Base-by-base conservation (phyloP, 768 basidiomycete species). In the Candolleomyces efflorescens region DNA sequence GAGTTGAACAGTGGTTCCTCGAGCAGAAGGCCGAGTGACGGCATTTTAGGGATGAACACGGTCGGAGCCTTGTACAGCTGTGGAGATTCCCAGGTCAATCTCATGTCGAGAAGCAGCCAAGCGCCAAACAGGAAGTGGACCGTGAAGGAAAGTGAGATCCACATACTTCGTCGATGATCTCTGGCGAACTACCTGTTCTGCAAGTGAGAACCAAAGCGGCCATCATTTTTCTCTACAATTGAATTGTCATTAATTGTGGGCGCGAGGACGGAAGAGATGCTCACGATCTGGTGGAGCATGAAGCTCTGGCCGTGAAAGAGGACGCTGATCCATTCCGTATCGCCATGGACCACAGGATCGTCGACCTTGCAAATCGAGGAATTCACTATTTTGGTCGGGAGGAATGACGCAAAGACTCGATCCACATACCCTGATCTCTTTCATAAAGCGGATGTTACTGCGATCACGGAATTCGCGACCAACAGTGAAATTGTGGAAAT, bases 401-500 rank as follows among this genome's bases (percentile, higher is more conserved):
- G 27, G 32, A 24, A 11, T 15, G 43, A 44, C 11, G 41, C 17
- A 46, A 18, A n/a, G n/a, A n/a, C n/a, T n/a, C n/a, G n/a, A n/a
- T n/a, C n/a, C n/a, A 59, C 67, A 53, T 15, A 92, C 96, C 71
- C 92, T 86, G 2, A 98, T 85, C 53, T 78, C 82, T 64, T 92
- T 91, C 87, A 99, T 95, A 68, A 84, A 81, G n/a, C 97, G 79
- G 64, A 87, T 82, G 63, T 88, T 89, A 58, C 89, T 91, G 18
- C 84, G 79, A 68, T 98, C 96, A 5, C 80, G 73, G 71, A 89
- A 94, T 49, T 92, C 92, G 47, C 89, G 84, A 2, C 86, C 90
- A 53, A 98, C 85, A 0, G 97, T 98, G 65, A 95, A 98, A 68
- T 98, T 98, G 72, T 97, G 94, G 71, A 96, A 99, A 70, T 98